phyloP scores from a whole-genome alignment of 1,284 basidiomycete species.

The Phylloporus gajari region DNA sequence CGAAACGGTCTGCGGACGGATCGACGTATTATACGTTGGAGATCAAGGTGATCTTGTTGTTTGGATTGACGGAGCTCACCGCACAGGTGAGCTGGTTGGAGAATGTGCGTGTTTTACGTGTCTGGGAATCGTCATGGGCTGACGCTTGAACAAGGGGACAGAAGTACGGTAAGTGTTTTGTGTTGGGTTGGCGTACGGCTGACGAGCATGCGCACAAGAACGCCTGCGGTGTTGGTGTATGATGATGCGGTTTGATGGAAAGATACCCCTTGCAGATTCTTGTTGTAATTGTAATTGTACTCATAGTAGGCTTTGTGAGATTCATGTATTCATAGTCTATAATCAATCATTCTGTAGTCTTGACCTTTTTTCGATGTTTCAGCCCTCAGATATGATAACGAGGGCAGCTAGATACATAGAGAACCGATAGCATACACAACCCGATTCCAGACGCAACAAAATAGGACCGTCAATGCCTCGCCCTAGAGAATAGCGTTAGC shows the following conservation, averaged over 20 bases:
- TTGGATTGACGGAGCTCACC: slow-evolving; percentile 59
- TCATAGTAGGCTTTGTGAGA: too few relatives aligned
- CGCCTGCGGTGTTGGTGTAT: slow-evolving; percentile 53
- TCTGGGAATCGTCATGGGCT: slow-evolving; percentile 13
- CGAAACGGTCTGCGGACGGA: slow-evolving; percentile 28
- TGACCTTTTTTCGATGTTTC: too few relatives aligned
- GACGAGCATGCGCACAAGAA: slow-evolving; percentile 30
- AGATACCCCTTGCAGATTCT: too few relatives aligned
- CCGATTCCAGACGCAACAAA: too few relatives aligned
- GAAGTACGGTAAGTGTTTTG: slow-evolving; percentile 42
- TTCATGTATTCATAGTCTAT: too few relatives aligned
- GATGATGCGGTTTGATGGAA: slow-evolving; percentile 39
- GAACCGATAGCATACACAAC: too few relatives aligned
- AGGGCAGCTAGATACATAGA: too few relatives aligned
- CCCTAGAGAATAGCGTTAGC: too few relatives aligned
- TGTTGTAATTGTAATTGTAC: too few relatives aligned
- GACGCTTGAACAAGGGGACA: slow-evolving; percentile 30
- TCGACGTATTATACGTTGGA: slow-evolving; percentile 46
- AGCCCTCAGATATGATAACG: too few relatives aligned
- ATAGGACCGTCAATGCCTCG: too few relatives aligned
- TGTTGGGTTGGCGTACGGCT: neutral
- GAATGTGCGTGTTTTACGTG: slow-evolving; percentile 43
- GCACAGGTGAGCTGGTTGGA: slow-evolving; percentile 58
- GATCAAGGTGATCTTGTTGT: slow-evolving; percentile 53
- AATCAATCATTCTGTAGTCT: too few relatives aligned